Percentiles rank a stretch among this genome's conserved stretches.
Evolutionary conservation across 345 rosid species (phyloP).

Genomic region (Brassica juncea): DNA sequence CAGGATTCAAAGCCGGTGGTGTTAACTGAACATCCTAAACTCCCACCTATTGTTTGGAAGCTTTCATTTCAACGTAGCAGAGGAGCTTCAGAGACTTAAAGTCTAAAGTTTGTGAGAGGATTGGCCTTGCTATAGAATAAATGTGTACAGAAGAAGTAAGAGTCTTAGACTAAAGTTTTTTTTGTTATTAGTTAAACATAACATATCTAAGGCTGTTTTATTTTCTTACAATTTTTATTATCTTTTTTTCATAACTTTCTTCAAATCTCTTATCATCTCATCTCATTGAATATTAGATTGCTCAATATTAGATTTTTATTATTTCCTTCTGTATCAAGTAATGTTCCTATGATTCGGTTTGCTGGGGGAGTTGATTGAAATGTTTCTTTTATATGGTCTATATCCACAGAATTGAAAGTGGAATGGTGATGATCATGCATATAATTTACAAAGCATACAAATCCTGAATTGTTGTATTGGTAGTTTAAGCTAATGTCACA

Average conservation of each 20-base stretch:
- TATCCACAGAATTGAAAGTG: constrained; percentile 2
- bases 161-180: too few species aligned
- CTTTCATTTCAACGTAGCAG: constrained; percentile 26
- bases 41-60: constrained; percentile 37
- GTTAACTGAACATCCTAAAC: constrained; percentile 21
- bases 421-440: background rate
- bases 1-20: constrained; percentile 16
- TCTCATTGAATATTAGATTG: background rate
- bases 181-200: too few species aligned
- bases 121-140: background rate
- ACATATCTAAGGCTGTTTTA: too few species aligned
- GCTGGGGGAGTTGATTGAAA: background rate
- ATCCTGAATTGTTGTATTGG: background rate
- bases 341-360: constrained; percentile 2
- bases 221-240: too few species aligned
- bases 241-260: too few species aligned
- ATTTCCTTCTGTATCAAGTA: constrained; percentile 4
- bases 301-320: background rate
- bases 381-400: background rate
- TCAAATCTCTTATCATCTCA: too few species aligned
- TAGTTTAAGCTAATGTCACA: constrained; percentile 31
- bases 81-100: constrained; percentile 12
- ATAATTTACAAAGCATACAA: constrained; percentile 20
- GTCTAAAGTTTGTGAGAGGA: constrained; percentile 2
- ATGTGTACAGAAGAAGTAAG: too few species aligned